These are phyloP conservation scores for Teunomyces funiuensis DNA, from an alignment of 805 yeast genomes.

Conservation along the genomic window DNA sequence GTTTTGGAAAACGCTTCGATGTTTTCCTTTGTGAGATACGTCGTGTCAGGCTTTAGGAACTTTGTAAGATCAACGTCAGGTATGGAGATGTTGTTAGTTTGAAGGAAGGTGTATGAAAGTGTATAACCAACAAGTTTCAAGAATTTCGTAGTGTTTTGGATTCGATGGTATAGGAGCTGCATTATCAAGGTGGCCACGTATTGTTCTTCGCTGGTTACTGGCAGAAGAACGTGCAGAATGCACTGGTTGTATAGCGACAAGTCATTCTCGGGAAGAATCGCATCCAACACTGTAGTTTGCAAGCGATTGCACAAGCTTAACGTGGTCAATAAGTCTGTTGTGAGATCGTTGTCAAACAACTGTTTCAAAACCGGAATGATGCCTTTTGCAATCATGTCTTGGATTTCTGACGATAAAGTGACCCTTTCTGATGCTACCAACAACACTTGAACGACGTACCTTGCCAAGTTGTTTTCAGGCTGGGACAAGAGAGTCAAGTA, in stretches of 20 bases:
- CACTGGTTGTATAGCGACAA: background rate
- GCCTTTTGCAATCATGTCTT: background rate
- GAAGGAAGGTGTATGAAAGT: constrained; percentile 15
- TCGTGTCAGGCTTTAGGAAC: constrained; percentile 15
- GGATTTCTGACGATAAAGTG: background rate
- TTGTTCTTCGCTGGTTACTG: background rate
- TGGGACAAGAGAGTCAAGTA: background rate
- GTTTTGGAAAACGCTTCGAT: background rate
- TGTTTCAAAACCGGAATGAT: background rate
- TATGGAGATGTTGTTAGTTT: constrained; percentile 11
- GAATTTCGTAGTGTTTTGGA: constrained; percentile 8
- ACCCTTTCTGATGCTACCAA: background rate
- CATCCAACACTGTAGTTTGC: background rate
- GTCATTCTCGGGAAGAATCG: background rate
- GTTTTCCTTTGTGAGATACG: constrained; percentile 11
- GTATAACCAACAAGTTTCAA: constrained; percentile 23
- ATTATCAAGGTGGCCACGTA: background rate
- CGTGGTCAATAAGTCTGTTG: background rate
- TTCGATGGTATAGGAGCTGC: background rate
- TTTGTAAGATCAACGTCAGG: constrained; percentile 17
- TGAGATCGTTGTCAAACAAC: background rate
- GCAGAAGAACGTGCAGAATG: background rate
- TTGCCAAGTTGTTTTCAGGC: no score
- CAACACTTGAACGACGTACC: background rate
- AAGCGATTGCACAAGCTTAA: background rate